Percentiles rank a stretch among this genome's conserved stretches.
phyloP scores from a whole-genome alignment of 148 eudicot species.

The Nepenthes mirabilis region DNA sequence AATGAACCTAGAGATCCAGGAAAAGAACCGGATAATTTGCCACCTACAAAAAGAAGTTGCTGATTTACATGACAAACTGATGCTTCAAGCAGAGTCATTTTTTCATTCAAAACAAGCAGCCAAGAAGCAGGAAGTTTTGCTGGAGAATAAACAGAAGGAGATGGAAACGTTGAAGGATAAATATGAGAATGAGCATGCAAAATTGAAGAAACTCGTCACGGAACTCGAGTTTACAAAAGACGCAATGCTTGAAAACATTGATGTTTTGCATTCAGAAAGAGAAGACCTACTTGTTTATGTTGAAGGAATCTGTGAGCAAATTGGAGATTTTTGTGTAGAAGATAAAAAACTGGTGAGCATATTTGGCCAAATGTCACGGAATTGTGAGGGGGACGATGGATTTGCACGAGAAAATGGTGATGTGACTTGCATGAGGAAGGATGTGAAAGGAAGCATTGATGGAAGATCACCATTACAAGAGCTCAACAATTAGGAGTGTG shows the following conservation, averaged over 20 bases:
- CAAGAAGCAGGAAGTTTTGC: slow-evolving; percentile 23
- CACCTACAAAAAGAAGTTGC: slow-evolving; percentile 13
- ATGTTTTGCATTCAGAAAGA: slow-evolving; percentile 21
- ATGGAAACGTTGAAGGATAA: slow-evolving; percentile 19
- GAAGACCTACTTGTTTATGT: slow-evolving; percentile 29
- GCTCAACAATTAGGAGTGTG: slow-evolving; percentile 21
- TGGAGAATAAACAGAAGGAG: slow-evolving; percentile 25
- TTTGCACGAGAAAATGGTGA: slow-evolving; percentile 6
- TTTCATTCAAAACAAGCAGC: slow-evolving; percentile 13
- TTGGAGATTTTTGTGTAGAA: slow-evolving; percentile 19
- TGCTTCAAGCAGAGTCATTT: slow-evolving; percentile 21
- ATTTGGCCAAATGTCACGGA: slow-evolving; percentile 21
- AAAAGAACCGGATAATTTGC: slow-evolving; percentile 16
- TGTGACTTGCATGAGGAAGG: slow-evolving; percentile 11
- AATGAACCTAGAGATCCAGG: slow-evolving; percentile 27
- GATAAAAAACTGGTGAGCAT: slow-evolving; percentile 32
- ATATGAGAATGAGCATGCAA: slow-evolving; percentile 12
- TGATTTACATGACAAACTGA: slow-evolving; percentile 14
- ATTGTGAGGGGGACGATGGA: slow-evolving; percentile 9
- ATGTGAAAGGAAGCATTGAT: slow-evolving; percentile 14
- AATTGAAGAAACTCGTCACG: slow-evolving; percentile 16
- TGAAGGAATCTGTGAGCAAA: slow-evolving; percentile 21
- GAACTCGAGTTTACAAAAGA: slow-evolving; percentile 24
- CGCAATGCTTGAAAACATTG: slow-evolving; percentile 18
- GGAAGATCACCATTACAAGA: slow-evolving; percentile 34